Percentiles rank a stretch among this genome's conserved stretches.
These are phyloP conservation scores for Tothia fuscella DNA, from an alignment of 2,329 filamentous ascomycete species.

Conservation along the genomic window DNA sequence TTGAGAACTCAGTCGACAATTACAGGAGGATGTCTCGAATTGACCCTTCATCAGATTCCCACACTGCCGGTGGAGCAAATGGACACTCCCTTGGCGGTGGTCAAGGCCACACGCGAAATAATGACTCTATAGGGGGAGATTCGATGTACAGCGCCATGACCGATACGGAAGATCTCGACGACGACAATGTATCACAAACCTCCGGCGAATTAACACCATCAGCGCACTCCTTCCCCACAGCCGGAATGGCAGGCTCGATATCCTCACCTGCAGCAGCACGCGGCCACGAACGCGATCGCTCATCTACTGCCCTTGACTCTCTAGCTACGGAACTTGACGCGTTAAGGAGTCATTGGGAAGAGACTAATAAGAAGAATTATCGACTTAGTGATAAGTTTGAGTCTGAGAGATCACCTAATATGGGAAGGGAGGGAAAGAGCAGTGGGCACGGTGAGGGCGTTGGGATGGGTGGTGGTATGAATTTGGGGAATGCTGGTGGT, in stretches of 20 bases:
- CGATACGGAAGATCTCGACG: constrained; percentile 3
- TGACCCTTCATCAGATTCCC: constrained; percentile 21
- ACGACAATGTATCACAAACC: constrained; percentile 1
- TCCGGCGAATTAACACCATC: constrained; percentile 40
- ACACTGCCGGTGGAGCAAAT: constrained; percentile 20
- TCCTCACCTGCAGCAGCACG: background rate
- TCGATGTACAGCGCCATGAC: constrained; percentile 32
- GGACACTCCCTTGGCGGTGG: constrained; percentile 20
- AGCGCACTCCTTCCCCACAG: constrained; percentile 6
- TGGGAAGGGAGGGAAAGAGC: no score
- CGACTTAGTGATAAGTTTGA: constrained; percentile 82
- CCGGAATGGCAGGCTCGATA: constrained; percentile 2
- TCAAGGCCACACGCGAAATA: constrained; percentile 39
- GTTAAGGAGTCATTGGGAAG: constrained; percentile 85
- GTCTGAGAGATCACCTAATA: constrained; percentile 61
- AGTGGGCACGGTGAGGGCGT: no score
- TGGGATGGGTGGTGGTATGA: no score
- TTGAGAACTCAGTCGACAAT: constrained; percentile 85
- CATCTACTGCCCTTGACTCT: constrained; percentile 61
- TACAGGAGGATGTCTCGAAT: constrained; percentile 65
- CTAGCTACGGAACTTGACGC: constrained; percentile 87
- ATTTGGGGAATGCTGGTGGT: no score
- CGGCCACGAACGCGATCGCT: constrained; percentile 10
- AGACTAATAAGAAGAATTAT: constrained; percentile 79
- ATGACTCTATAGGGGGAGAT: constrained; percentile 51